Evolutionary conservation across 2,329 filamentous ascomycete species (phyloP).

Genomic region (Teratosphaeria gauchensis): DNA sequence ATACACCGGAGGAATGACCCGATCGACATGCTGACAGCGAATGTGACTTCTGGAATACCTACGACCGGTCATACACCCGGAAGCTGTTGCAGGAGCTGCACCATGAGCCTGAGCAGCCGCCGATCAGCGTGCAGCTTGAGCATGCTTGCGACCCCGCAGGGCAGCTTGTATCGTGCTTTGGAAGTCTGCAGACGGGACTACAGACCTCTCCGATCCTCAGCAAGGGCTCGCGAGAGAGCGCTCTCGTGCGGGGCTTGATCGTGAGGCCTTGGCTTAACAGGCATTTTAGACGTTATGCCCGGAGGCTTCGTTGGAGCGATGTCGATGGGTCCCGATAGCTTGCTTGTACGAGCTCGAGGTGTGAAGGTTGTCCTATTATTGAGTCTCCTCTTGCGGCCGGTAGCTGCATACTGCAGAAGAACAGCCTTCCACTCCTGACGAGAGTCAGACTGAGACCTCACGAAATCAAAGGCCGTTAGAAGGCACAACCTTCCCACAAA

Average conservation of each 20-base stretch:
- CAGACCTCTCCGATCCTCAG: no score
- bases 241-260: background rate
- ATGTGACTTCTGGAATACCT: background rate
- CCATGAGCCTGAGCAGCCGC: background rate
- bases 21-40: background rate
- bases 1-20: background rate
- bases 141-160: background rate
- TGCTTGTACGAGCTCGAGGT: background rate
- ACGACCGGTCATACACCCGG: background rate
- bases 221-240: background rate
- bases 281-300: background rate
- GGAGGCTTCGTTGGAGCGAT: background rate
- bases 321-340: background rate
- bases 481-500: background rate
- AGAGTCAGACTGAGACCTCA: background rate
- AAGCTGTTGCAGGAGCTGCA: background rate
- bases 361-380: no score
- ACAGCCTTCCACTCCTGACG: no score
- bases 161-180: background rate
- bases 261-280: background rate
- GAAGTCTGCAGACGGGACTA: background rate
- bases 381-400: no score
- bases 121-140: background rate
- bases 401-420: no score
- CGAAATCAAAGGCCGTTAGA: background rate